A percentile compares a stretch with the other conserved stretches of the same genome.
These are phyloP conservation scores for Pythium brassicae DNA, from an alignment of 352 stramenopile genomes.

Conservation along the genomic window DNA sequence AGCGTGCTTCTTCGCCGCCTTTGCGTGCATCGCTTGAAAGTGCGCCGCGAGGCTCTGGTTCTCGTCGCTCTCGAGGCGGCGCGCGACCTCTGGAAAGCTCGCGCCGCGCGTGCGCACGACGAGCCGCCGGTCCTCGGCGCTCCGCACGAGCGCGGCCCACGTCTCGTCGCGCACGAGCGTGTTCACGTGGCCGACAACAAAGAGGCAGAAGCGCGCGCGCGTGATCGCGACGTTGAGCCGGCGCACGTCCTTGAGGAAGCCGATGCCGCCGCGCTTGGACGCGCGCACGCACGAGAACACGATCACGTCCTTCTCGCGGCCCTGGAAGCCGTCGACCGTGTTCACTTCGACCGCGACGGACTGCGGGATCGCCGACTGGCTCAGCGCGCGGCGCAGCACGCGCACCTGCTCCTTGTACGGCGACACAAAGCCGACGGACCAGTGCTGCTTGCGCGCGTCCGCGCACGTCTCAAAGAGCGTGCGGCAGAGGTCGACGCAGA, in stretches of 20 bases:
- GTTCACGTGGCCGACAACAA: constrained; percentile 78
- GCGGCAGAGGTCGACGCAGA: constrained; percentile 75
- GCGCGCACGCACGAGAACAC: constrained; percentile 96
- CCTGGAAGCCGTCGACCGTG: constrained; percentile 98
- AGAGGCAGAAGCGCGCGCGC: constrained; percentile 83
- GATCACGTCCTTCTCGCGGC: constrained; percentile 98
- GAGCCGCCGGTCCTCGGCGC: constrained; percentile 57
- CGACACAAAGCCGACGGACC: constrained; percentile 96
- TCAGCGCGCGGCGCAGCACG: constrained; percentile 66
- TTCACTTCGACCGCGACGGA: constrained; percentile 91
- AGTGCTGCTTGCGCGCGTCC: constrained; percentile 63
- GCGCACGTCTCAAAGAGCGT: constrained; percentile 50
- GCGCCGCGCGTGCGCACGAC: constrained; percentile 48
- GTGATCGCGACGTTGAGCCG: constrained; percentile 90
- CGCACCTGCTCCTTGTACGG: constrained; percentile 97
- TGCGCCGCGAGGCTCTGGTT: constrained; percentile 36
- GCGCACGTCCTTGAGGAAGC: constrained; percentile 88
- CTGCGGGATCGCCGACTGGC: constrained; percentile 35
- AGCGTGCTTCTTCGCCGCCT: constrained; percentile 35
- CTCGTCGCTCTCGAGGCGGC: constrained; percentile 38
- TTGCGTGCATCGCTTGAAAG: constrained; percentile 72
- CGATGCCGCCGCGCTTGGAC: constrained; percentile 73
- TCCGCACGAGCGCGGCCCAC: constrained; percentile 75
- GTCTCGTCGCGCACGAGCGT: constrained; percentile 76
- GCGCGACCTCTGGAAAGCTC: constrained; percentile 34